Evolutionary conservation across 345 rosid genomes (phyloP).

Genomic region (Gossypium ekmanianum): DNA sequence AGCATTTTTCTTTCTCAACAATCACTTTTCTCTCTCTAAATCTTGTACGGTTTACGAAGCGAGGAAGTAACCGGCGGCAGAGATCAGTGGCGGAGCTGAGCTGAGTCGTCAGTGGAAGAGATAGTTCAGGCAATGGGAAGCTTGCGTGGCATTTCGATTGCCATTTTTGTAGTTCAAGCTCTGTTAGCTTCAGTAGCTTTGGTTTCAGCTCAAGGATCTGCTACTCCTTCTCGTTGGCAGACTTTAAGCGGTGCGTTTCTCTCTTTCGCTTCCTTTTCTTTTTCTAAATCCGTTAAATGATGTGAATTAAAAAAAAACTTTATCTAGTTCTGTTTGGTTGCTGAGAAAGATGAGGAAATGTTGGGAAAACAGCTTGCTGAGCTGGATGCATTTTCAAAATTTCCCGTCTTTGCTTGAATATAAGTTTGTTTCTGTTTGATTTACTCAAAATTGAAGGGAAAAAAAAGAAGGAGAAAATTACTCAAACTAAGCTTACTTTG

Average conservation of each 20-base stretch:
- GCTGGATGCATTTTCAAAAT: neutral
- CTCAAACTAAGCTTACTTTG: neutral
- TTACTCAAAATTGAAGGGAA: neutral
- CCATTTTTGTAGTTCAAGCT: constrained; percentile 22
- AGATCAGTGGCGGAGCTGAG: constrained; percentile 14
- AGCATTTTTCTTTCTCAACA: constrained; percentile 6
- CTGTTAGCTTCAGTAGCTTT: constrained; percentile 30
- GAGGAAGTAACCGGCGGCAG: neutral
- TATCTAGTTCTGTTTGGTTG: constrained; percentile 1
- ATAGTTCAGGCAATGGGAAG: constrained; percentile 37
- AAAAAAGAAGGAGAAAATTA: neutral
- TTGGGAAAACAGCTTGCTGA: constrained; percentile 2
- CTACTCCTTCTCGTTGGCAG: constrained; percentile 37
- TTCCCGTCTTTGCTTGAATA: neutral
- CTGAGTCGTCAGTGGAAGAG: constrained; percentile 24
- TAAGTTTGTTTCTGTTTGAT: constrained; percentile 8
- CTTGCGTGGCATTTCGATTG: constrained; percentile 26
- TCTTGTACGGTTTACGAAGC: constrained; percentile 21
- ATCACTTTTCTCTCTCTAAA: constrained; percentile 9
- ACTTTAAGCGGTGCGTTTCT: constrained; percentile 47
- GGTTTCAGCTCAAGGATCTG: constrained; percentile 62
- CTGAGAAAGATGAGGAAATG: neutral
- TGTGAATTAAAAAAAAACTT: neutral
- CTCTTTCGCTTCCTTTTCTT: neutral
- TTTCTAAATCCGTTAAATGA: neutral